Conservation (phyloP, 2,329 filamentous ascomycete genomes). For the Arthroderma uncinatum region DNA sequence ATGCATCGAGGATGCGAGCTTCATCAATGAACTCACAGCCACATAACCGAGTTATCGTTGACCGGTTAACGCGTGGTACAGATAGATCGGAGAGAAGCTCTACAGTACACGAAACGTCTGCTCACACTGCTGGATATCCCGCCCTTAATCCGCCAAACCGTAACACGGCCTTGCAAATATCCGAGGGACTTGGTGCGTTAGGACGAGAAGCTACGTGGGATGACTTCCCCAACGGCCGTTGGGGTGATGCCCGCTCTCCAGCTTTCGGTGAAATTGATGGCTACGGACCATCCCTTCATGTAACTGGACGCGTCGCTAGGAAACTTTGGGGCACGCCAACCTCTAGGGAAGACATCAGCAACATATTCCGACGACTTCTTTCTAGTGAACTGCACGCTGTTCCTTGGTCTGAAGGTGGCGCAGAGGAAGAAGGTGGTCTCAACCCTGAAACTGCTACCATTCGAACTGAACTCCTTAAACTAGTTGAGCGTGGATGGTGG, state of each 20-base stretch:
- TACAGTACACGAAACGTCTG: constrained; percentile 53
- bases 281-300: constrained; percentile 93
- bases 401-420: constrained; percentile 73
- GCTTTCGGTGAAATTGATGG: constrained; percentile 95
- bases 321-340: constrained; percentile 74
- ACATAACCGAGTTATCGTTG: constrained; percentile 76
- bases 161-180: constrained; percentile 80
- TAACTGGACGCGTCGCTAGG: constrained; percentile 72
- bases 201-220: constrained; percentile 97
- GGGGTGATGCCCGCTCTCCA: constrained; percentile 84
- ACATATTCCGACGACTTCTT: constrained; percentile 71
- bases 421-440: constrained; percentile 45
- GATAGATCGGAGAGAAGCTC: constrained; percentile 29
- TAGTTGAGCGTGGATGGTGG: constrained; percentile 84
- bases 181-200: constrained; percentile 78
- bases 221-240: constrained; percentile 91
- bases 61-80: constrained; percentile 36
- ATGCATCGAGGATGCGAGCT: constrained; percentile 44
- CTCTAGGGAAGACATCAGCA: constrained; percentile 58
- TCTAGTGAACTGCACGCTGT: constrained; percentile 68
- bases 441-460: constrained; percentile 72
- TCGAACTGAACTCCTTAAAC: constrained; percentile 56
- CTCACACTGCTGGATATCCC: constrained; percentile 66
- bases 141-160: constrained; percentile 57
- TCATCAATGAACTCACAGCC: constrained; percentile 76